Evolutionary conservation across 306 rosid species (phyloP).

Genomic region (Gastrolobium bilobum): DNA sequence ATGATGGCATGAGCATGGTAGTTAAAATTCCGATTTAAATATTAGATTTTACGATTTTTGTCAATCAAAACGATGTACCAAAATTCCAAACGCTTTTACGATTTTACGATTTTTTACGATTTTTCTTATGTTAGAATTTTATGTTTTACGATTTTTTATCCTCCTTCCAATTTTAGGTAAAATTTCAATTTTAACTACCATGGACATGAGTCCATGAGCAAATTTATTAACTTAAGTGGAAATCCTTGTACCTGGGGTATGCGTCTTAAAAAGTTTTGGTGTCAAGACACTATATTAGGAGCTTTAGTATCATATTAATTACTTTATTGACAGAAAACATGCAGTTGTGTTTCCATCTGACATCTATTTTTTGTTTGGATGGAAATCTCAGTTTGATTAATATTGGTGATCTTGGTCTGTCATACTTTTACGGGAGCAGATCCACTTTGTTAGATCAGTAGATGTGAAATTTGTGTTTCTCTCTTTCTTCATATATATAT

Average conservation of each 20-base stretch:
- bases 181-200: no score
- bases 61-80: no score
- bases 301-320: not conserved
- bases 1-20: conserved; percentile 88
- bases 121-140: no score
- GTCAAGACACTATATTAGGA: conserved; percentile 34
- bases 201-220: conserved; percentile 91
- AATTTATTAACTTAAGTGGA: conserved; percentile 91
- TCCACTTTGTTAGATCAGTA: no score
- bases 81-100: no score
- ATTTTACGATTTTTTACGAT: no score
- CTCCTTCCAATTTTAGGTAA: no score
- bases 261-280: conserved; percentile 47
- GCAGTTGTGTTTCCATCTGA: conserved; percentile 19
- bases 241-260: conserved; percentile 95
- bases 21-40: no score
- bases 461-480: no score
- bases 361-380: conserved; percentile 28
- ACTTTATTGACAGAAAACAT: conserved; percentile 24
- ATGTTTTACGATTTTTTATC: no score
- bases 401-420: conserved; percentile 28
- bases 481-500: no score
- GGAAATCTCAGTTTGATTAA: conserved; percentile 29
- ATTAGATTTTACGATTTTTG: no score
- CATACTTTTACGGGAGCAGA: not conserved